A percentile compares a stretch with the other conserved stretches of the same genome.
These are phyloP conservation scores for Rubia occidens DNA, from an alignment of 305 asterid genomes.

Conservation along the genomic window DNA sequence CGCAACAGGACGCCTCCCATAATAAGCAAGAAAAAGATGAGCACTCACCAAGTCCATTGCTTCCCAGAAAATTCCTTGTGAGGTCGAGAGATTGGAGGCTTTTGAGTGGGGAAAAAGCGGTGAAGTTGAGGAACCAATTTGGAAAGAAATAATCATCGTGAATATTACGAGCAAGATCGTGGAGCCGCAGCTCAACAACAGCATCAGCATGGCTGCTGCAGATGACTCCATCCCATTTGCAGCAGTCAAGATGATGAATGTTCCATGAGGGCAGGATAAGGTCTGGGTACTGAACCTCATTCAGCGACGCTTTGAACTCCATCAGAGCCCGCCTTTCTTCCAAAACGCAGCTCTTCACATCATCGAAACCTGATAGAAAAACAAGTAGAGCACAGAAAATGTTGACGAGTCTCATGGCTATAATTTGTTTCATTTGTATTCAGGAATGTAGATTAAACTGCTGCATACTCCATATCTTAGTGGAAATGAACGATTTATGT, in stretches of 20 bases:
- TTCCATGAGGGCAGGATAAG: constrained; percentile 4
- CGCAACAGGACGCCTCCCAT: background rate
- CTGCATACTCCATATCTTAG: background rate
- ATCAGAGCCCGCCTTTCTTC: background rate
- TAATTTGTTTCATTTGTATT: background rate
- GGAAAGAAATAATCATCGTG: background rate
- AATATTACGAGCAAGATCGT: background rate
- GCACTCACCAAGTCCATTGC: background rate
- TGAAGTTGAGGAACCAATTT: background rate
- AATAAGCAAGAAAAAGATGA: background rate
- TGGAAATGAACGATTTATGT: no score
- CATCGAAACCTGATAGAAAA: background rate
- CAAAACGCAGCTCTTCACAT: background rate
- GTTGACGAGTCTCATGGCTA: background rate
- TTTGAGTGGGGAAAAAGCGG: background rate
- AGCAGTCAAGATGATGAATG: background rate
- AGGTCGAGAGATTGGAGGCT: constrained; percentile 3
- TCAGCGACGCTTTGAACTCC: constrained; percentile 4
- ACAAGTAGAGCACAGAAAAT: background rate
- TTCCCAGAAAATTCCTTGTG: background rate
- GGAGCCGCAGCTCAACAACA: background rate
- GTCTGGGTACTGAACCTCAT: background rate
- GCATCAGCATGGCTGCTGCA: background rate
- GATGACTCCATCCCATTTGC: constrained; percentile 7
- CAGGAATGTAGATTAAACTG: background rate